Evolutionary conservation across 768 basidiomycete species (phyloP).

Genomic region (Lactarius indigo): DNA sequence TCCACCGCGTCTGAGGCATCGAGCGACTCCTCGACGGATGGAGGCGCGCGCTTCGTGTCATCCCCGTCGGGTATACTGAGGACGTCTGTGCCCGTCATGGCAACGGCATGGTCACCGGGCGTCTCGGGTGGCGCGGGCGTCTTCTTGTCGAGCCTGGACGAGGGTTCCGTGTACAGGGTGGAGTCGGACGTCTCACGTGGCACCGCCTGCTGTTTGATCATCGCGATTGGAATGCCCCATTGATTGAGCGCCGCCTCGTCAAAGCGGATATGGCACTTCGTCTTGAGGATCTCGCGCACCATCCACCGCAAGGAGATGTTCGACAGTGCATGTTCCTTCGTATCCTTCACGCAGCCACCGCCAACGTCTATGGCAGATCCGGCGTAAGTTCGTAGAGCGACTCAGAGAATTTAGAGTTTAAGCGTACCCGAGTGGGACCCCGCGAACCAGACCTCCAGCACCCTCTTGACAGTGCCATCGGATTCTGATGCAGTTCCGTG

Average conservation of each 20-base stretch:
- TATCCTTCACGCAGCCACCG: conserved; percentile 17
- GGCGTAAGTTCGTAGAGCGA: not conserved
- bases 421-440: conserved; percentile 20
- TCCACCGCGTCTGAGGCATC: conserved; percentile 37
- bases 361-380: conserved; percentile 11
- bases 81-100: no score
- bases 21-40: not conserved
- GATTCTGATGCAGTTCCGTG: no score
- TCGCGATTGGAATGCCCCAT: conserved; percentile 15
- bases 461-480: not conserved
- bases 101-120: not conserved
- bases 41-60: not conserved
- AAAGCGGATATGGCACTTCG: conserved; percentile 14
- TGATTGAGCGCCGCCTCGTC: conserved; percentile 13
- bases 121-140: not conserved
- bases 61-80: not conserved
- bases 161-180: not conserved
- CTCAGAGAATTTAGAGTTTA: not conserved
- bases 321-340: conserved; percentile 12
- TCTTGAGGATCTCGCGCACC: conserved; percentile 22
- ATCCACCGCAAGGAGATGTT: conserved; percentile 25
- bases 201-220: not conserved
- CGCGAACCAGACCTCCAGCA: conserved; percentile 25
- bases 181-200: not conserved
- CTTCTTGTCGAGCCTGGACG: not conserved